These are phyloP conservation scores for Helianthus tuberosus DNA, from an alignment of 129 eudicot genomes.

Conservation along the genomic window DNA sequence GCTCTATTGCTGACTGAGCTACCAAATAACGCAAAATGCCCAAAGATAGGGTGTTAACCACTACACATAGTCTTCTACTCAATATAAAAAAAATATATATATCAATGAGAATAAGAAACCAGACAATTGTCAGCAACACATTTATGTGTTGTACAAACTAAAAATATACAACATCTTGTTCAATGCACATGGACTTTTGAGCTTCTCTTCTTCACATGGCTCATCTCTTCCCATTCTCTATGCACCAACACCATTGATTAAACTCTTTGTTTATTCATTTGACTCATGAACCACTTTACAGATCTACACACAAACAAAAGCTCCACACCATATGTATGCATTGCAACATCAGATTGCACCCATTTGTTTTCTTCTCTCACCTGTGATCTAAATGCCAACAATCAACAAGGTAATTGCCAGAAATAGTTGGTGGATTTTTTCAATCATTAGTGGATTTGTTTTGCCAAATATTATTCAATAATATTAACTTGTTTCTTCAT, in stretches of 20 bases:
- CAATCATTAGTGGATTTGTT: constrained; percentile 5
- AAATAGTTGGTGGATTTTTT: constrained; percentile 5
- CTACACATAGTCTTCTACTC: too few relatives aligned
- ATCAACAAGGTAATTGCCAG: neutral
- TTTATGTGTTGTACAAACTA: constrained; percentile 34
- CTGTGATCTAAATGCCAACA: constrained; percentile 20
- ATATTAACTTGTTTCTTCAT: constrained; percentile 13
- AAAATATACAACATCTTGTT: constrained; percentile 38
- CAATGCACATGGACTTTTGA: constrained; percentile 72
- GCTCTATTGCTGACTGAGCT: too few relatives aligned
- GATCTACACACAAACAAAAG: constrained; percentile 59
- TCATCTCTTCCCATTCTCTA: constrained; percentile 40
- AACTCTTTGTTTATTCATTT: constrained; percentile 44
- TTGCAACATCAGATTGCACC: constrained; percentile 13
- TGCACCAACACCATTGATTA: constrained; percentile 31
- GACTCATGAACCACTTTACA: constrained; percentile 58
- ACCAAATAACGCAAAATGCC: too few relatives aligned
- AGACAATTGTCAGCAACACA: constrained; percentile 41
- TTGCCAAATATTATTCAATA: constrained; percentile 1
- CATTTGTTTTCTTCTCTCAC: constrained; percentile 25
- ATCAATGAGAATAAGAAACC: constrained; percentile 19
- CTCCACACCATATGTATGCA: constrained; percentile 5
- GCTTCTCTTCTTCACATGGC: constrained; percentile 54
- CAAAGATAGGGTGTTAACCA: too few relatives aligned
- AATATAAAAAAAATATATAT: too few relatives aligned